phyloP scores from a whole-genome alignment of 257 asterid species.

The Primulina huaijiensis region DNA sequence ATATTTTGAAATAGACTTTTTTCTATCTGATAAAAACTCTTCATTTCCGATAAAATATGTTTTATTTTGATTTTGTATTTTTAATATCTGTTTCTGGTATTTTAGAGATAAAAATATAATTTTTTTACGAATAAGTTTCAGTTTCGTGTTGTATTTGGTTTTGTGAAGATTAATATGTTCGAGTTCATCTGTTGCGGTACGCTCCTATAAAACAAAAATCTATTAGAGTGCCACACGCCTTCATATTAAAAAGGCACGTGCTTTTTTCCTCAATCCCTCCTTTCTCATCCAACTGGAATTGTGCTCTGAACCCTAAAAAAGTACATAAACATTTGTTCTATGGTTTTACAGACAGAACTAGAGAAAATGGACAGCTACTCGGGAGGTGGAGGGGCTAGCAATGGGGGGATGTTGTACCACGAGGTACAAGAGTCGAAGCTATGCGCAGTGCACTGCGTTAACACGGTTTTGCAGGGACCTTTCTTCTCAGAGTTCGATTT shows the following conservation, averaged over 20 bases:
- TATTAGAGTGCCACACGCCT: neutral
- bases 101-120: too few relatives aligned
- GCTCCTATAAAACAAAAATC: too few relatives aligned
- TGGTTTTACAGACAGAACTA: conserved; percentile 22
- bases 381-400: conserved; percentile 52
- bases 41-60: too few relatives aligned
- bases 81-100: too few relatives aligned
- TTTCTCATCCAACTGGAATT: neutral
- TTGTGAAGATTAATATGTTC: too few relatives aligned
- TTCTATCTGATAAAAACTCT: too few relatives aligned
- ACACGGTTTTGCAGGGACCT: conserved; percentile 95
- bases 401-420: conserved; percentile 97
- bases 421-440: conserved; percentile 99
- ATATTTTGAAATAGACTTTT: too few relatives aligned
- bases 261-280: neutral
- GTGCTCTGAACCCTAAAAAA: neutral
- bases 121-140: too few relatives aligned
- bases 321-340: neutral
- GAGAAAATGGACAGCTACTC: conserved; percentile 22
- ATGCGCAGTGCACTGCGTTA: conserved; percentile 97
- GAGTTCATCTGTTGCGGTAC: too few relatives aligned
- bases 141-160: too few relatives aligned
- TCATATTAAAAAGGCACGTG: neutral
- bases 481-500: conserved; percentile 97
- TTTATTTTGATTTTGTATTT: too few relatives aligned